Conservation (phyloP, 2,329 filamentous ascomycete genomes). For the Rutstroemia sp. region DNA sequence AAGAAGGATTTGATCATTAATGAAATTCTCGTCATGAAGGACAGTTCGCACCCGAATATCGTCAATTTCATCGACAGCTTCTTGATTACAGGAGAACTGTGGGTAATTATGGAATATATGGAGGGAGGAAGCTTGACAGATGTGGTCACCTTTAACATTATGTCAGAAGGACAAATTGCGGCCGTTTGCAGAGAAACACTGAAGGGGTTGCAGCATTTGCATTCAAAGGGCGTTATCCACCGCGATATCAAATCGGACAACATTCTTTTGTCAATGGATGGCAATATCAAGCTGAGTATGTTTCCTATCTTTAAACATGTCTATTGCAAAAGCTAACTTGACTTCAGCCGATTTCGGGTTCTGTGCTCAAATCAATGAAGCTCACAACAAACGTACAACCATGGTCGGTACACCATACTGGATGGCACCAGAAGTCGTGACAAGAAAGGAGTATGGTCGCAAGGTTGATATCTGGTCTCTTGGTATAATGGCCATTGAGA, state of each 20-base stretch:
- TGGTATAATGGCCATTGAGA: constrained; percentile 99
- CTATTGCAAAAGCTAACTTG: constrained; percentile 27
- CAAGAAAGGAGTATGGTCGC: constrained; percentile 91
- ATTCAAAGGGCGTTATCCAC: constrained; percentile 97
- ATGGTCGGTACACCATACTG: constrained; percentile 99
- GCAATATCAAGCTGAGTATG: constrained; percentile 95
- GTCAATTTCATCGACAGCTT: constrained; percentile 99
- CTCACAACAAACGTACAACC: constrained; percentile 93
- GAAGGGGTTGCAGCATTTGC: constrained; percentile 85
- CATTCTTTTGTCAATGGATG: constrained; percentile 85
- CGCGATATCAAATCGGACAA: constrained; percentile 99
- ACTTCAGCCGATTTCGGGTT: constrained; percentile 87
- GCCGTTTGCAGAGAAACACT: constrained; percentile 92
- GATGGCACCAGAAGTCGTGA: constrained; percentile 99
- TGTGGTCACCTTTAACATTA: constrained; percentile 98
- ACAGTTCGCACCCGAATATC: constrained; percentile 96
- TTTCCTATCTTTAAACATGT: constrained; percentile 14
- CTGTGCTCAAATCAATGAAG: constrained; percentile 96
- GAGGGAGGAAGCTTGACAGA: constrained; percentile 96
- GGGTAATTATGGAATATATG: constrained; percentile 99
- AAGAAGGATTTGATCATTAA: constrained; percentile 99
- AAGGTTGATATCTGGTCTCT: constrained; percentile 99
- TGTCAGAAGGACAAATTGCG: constrained; percentile 96
- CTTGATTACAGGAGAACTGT: constrained; percentile 80
- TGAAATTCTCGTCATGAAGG: constrained; percentile 98